Evolutionary conservation across 768 basidiomycete genomes (phyloP).

Genomic region (Hypsizygus marmoreus): DNA sequence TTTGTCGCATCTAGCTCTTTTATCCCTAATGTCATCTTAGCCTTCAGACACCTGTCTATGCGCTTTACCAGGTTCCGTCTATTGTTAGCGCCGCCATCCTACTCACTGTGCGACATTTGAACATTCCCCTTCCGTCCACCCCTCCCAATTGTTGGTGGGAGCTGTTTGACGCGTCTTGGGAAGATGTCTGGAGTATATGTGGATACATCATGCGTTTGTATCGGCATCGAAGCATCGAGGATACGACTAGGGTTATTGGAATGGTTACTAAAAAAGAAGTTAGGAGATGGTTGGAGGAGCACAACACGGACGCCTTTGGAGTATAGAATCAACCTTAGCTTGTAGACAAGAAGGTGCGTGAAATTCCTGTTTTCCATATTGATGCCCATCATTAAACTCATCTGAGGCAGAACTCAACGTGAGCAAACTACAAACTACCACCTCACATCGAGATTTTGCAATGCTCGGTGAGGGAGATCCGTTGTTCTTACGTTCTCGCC

Average conservation of each 20-base stretch:
- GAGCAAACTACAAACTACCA: no score
- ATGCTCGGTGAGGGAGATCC: no score
- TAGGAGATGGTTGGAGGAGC: slow-evolving; percentile 78
- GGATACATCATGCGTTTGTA: slow-evolving; percentile 87
- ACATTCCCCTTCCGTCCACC: slow-evolving; percentile 70
- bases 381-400: no score
- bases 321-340: neutral
- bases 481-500: no score
- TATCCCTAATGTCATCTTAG: slow-evolving; percentile 40
- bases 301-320: slow-evolving; percentile 14
- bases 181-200: slow-evolving; percentile 84
- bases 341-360: neutral
- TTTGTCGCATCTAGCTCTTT: neutral
- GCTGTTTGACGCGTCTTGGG: slow-evolving; percentile 89
- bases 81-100: slow-evolving; percentile 91
- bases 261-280: slow-evolving; percentile 80
- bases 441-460: no score
- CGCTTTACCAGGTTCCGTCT: slow-evolving; percentile 84
- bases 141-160: slow-evolving; percentile 88
- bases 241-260: slow-evolving; percentile 45
- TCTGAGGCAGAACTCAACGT: no score
- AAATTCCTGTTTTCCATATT: no score
- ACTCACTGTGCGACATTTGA: slow-evolving; percentile 71
- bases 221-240: slow-evolving; percentile 51
- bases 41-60: slow-evolving; percentile 91